Evolutionary conservation across 2,329 filamentous ascomycete genomes (phyloP), one percentile per base, ranked within the genome.

Genomic region (Neocucurbitaria cava): DNA sequence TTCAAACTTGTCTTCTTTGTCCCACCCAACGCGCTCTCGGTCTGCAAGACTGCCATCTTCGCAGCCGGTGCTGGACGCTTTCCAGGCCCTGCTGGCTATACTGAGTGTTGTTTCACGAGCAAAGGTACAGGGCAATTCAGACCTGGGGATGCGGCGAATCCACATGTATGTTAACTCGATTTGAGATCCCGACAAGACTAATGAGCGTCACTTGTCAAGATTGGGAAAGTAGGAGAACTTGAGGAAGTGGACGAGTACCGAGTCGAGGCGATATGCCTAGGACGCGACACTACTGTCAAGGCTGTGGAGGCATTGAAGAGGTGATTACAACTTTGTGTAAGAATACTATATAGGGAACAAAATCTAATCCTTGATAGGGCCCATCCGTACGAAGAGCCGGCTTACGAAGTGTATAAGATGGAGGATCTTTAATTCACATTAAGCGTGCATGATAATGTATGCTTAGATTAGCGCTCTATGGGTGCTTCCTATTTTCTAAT

Each of bases 91-190:
- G 77, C 70, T 7, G 66, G 71, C 13, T 82, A 82, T 60, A 79
- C 74, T 1, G 77, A 81, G 62, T 74, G 69, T 46, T 76, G 74
- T 48, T 81, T 77, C 56, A 74, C 69, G 2, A 72, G 76, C 0
- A 58, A 74, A 3, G 89, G 88, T 4, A 85, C 78, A 0, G 87
- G 87, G 0, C 87, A 90, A 66, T 91, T 90, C 71, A 82, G 85
- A 0, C 87, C 88, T 0, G 85, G 85, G 0, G 79, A 80, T 49
- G 71, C 77, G 0, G 86, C 88, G 1, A 87, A 87, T 43, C 88
- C 88, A 3, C 76, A 85, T 64, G 70, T 72, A 53, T 8, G 65
- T 53, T 18, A 13, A 11, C 18, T 35, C 11, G 13, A 18, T 2
- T 2, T 20, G 17, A 20, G 28, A 11, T 5, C 11, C 23, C 30